Conservation (phyloP, 768 basidiomycete genomes). For the Agaricus blazei region DNA sequence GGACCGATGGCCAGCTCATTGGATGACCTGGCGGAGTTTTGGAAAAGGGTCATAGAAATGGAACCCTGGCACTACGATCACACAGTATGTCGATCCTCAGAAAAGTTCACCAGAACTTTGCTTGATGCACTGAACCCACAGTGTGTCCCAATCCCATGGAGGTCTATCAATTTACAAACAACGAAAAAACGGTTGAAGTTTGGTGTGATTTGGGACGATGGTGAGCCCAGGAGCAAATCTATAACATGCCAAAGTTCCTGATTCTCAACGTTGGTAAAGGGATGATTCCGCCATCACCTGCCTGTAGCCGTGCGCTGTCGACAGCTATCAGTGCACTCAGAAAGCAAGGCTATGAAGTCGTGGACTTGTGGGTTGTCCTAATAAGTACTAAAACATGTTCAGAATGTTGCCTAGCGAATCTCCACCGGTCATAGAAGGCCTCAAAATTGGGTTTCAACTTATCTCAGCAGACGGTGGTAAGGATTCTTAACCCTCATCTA, state of each 20-base stretch:
- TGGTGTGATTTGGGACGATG: constrained; percentile 60
- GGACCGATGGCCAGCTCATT: constrained; percentile 62
- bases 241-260: neutral
- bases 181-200: constrained; percentile 52
- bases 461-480: constrained; percentile 53
- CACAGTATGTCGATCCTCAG: constrained; percentile 28
- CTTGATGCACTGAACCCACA: constrained; percentile 11
- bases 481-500: neutral
- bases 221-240: constrained; percentile 24
- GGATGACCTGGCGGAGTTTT: constrained; percentile 60
- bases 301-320: constrained; percentile 53
- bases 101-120: neutral
- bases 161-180: constrained; percentile 36
- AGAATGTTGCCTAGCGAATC: constrained; percentile 22
- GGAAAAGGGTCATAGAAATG: constrained; percentile 54
- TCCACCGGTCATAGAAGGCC: constrained; percentile 44
- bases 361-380: constrained; percentile 44
- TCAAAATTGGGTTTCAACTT: constrained; percentile 48
- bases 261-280: constrained; percentile 28
- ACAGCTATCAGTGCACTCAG: constrained; percentile 49
- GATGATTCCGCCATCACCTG: constrained; percentile 55
- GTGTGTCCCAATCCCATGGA: constrained; percentile 50
- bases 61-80: constrained; percentile 69
- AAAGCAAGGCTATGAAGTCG: constrained; percentile 58
- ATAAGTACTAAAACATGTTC: neutral